These are phyloP conservation scores for Thielaviopsis punctulata DNA, from an alignment of 2,329 filamentous ascomycete species.

Conservation along the genomic window DNA sequence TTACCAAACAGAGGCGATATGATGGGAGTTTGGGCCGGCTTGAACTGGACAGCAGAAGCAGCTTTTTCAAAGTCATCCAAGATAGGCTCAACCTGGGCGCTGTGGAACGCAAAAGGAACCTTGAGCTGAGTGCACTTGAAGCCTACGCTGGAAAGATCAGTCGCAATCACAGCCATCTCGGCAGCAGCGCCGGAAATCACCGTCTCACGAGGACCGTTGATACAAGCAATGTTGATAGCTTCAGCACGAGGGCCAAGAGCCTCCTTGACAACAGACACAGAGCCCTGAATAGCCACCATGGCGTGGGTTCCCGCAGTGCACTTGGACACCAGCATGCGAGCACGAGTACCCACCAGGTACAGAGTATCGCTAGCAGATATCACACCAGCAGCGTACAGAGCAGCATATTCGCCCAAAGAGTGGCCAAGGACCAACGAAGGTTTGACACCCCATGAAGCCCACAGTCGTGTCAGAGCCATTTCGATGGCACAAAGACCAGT, in stretches of 20 bases:
- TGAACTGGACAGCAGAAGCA: conserved; percentile 22
- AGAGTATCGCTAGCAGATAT: conserved; percentile 55
- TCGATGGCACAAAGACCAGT: conserved; percentile 37
- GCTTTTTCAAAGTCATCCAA: conserved; percentile 39
- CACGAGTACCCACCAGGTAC: conserved; percentile 51
- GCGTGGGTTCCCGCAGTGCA: conserved; percentile 50
- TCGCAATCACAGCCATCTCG: conserved; percentile 28
- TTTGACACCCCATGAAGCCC: conserved; percentile 37
- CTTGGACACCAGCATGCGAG: conserved; percentile 43
- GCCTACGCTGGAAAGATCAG: conserved; percentile 18
- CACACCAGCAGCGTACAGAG: conserved; percentile 52
- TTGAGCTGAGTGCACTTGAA: conserved; percentile 29
- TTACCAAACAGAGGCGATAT: conserved; percentile 48
- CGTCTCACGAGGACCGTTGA: conserved; percentile 59
- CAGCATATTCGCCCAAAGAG: conserved; percentile 58
- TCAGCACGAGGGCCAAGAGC: conserved; percentile 26
- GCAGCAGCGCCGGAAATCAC: conserved; percentile 40
- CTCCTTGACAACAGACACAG: conserved; percentile 34
- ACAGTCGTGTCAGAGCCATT: conserved; percentile 39
- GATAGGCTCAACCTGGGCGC: conserved; percentile 35
- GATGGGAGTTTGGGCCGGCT: conserved; percentile 32
- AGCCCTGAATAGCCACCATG: conserved; percentile 33
- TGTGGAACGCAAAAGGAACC: conserved; percentile 38
- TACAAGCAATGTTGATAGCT: conserved; percentile 43
- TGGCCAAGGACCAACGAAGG: conserved; percentile 40